Percentiles rank a stretch among this genome's conserved stretches.
Evolutionary conservation across 441 rosid genomes (phyloP).

Genomic region (Lepidium campestre): DNA sequence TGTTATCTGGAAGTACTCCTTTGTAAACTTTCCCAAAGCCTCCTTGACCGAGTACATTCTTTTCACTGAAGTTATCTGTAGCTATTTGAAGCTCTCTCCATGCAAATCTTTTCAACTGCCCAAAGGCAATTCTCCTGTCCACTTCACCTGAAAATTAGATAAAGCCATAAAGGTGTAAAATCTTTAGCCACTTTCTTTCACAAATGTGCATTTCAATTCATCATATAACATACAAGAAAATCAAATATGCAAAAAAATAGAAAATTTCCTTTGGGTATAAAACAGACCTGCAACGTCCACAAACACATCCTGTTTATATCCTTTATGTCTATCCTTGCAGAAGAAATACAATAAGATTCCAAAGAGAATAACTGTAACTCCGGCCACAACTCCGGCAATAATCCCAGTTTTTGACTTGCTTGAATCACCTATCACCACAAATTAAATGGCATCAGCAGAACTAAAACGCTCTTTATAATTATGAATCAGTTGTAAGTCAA

Average conservation of each 20-base stretch:
- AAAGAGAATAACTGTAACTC: slow-evolving; percentile 41
- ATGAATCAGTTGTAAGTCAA: not conserved
- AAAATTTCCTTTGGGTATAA: not conserved
- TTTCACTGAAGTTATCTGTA: slow-evolving; percentile 82
- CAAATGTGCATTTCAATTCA: not conserved
- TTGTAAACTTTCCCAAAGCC: slow-evolving; percentile 95
- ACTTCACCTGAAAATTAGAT: slow-evolving; percentile 62
- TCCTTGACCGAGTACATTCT: slow-evolving; percentile 88
- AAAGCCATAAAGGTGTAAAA: not conserved
- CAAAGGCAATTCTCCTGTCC: slow-evolving; percentile 89
- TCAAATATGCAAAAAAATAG: not conserved
- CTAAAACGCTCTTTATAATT: not conserved
- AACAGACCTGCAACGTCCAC: slow-evolving; percentile 87
- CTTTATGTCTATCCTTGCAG: slow-evolving; percentile 59
- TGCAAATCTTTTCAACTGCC: slow-evolving; percentile 84
- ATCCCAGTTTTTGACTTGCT: slow-evolving; percentile 66
- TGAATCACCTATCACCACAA: slow-evolving; percentile 43
- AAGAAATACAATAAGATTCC: slow-evolving; percentile 52
- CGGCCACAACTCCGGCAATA: slow-evolving; percentile 72
- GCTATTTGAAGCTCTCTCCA: slow-evolving; percentile 95
- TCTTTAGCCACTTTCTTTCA: slow-evolving; percentile 1
- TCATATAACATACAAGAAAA: not conserved
- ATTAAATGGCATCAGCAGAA: not conserved
- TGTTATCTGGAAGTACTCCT: slow-evolving; percentile 78
- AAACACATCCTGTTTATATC: slow-evolving; percentile 66